A percentile compares a stretch with the other conserved stretches of the same genome.
Conservation (phyloP, 257 asterid species). For the Primulina tabacum region DNA sequence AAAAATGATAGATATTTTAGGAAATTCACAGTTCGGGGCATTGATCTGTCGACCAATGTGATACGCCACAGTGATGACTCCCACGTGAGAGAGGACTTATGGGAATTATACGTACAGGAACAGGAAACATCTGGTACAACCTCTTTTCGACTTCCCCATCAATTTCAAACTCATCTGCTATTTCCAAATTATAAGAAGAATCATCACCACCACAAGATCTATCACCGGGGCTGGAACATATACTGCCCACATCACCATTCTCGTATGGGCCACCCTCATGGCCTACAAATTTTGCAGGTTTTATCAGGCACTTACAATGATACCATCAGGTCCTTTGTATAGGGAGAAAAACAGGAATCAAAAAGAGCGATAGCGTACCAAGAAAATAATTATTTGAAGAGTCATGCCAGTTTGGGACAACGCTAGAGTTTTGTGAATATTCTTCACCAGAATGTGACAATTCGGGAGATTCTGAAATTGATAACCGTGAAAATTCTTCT, state of each 20-base stretch:
- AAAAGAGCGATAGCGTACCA: slow-evolving; percentile 37
- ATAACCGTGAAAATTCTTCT: slow-evolving; percentile 59
- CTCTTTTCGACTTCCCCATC: slow-evolving; percentile 95
- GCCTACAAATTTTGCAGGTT: slow-evolving; percentile 38
- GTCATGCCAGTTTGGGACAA: slow-evolving; percentile 51
- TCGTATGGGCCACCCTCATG: slow-evolving; percentile 43
- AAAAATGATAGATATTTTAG: slow-evolving; percentile 1
- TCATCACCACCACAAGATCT: slow-evolving; percentile 67
- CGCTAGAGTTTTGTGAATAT: slow-evolving; percentile 37
- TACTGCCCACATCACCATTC: slow-evolving; percentile 51
- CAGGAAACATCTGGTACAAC: slow-evolving; percentile 68
- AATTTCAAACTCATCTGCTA: slow-evolving; percentile 70
- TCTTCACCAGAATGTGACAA: slow-evolving; percentile 42
- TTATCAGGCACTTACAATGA: slow-evolving; percentile 23
- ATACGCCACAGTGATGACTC: slow-evolving; percentile 12
- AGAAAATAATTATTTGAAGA: slow-evolving; percentile 48
- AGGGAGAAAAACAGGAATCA: slow-evolving; percentile 16
- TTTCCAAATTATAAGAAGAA: slow-evolving; percentile 54
- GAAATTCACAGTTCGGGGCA: slow-evolving; percentile 12
- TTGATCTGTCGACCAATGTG: slow-evolving; percentile 8
- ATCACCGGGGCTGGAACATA: slow-evolving; percentile 74
- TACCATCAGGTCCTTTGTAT: slow-evolving; percentile 2
- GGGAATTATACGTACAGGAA: slow-evolving; percentile 60
- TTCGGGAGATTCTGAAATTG: slow-evolving; percentile 56
- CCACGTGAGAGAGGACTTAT: slow-evolving; percentile 5